Evolutionary conservation across 371 early-diverging fungal species (phyloP).

Genomic region (Synchytrium microbalum): DNA sequence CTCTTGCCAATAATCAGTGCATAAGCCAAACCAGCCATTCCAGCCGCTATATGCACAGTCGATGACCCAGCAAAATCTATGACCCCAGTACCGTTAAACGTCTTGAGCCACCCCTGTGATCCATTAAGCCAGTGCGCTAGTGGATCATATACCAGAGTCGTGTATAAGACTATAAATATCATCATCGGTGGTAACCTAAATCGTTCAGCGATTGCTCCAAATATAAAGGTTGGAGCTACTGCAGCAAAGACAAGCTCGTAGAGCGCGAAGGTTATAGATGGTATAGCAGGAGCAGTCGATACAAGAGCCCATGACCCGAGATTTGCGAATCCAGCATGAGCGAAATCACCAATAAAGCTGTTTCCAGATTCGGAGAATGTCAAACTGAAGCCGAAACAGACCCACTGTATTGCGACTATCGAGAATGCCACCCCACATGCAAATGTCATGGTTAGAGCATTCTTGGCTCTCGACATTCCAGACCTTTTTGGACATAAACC

Average conservation of each 20-base stretch:
- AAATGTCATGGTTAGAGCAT: no score
- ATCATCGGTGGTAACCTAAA: constrained; percentile 75
- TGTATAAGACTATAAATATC: constrained; percentile 86
- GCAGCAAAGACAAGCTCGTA: constrained; percentile 31
- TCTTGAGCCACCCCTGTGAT: neutral
- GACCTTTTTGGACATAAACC: no score
- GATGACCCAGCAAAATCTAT: neutral
- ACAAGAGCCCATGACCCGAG: neutral
- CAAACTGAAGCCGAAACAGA: neutral
- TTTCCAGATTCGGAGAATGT: constrained; percentile 1
- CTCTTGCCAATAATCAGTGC: neutral
- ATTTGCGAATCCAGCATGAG: neutral
- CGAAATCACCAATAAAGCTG: neutral
- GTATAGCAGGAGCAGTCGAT: neutral
- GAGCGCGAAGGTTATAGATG: neutral
- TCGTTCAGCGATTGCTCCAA: constrained; percentile 86
- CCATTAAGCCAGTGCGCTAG: constrained; percentile 90
- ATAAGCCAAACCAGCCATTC: neutral
- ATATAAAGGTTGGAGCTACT: constrained; percentile 79
- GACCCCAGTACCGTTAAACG: neutral
- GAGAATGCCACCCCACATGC: no score
- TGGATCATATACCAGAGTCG: constrained; percentile 74
- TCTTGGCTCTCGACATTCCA: no score
- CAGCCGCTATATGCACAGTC: neutral
- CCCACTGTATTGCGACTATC: no score